Evolutionary conservation across 208 protist genomes (phyloP).

Genomic region (Trichomonas tenax): DNA sequence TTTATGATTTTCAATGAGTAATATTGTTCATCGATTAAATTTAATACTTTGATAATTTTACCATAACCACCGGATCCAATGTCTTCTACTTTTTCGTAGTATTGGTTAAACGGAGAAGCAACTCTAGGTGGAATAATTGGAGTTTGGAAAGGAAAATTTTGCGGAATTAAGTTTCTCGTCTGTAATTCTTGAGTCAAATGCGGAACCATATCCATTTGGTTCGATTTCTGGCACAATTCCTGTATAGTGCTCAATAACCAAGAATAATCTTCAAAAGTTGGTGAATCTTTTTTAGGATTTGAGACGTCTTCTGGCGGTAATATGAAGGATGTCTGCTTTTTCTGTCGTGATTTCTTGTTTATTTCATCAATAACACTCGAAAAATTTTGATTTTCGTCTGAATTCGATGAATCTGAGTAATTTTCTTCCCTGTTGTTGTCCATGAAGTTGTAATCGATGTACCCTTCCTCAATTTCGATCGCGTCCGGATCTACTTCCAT

Average conservation of each 20-base stretch:
- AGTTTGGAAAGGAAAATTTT: not conserved
- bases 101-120: not conserved
- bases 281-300: not conserved
- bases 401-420: not conserved
- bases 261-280: not conserved
- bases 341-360: not conserved
- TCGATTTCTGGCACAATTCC: not conserved
- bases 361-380: not conserved
- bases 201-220: not conserved
- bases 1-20: not conserved
- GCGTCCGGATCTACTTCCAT: not conserved
- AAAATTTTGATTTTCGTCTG: not conserved
- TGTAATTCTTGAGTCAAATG: not conserved
- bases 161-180: not conserved
- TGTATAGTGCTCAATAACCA: not conserved
- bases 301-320: not conserved
- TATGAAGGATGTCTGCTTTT: not conserved
- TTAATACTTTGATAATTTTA: not conserved
- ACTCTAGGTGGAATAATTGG: not conserved
- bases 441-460: not conserved
- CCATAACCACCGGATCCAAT: not conserved
- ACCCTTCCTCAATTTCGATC: not conserved
- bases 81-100: not conserved
- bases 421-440: not conserved
- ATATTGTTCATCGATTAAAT: not conserved